Evolutionary conservation across 768 basidiomycete species (phyloP).

Genomic region (Pisolithus albus): DNA sequence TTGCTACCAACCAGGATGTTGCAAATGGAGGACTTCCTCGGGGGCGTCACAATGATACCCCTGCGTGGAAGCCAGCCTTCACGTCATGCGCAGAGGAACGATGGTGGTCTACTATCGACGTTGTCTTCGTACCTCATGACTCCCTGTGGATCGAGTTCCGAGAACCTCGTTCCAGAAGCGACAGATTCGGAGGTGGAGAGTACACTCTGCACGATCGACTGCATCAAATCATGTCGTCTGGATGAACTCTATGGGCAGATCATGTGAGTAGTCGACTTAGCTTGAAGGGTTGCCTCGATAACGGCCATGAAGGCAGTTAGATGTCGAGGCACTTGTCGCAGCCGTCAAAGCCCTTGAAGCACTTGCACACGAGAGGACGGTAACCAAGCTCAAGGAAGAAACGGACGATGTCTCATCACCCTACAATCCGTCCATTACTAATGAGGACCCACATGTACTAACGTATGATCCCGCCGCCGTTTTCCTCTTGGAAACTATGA

Average conservation of each 20-base stretch:
- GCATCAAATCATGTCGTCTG: constrained; percentile 85
- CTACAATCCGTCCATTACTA: constrained; percentile 25
- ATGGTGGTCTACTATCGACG: constrained; percentile 90
- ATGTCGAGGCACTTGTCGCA: constrained; percentile 72
- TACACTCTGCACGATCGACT: constrained; percentile 92
- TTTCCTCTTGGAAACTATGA: constrained; percentile 91
- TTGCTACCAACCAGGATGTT: constrained; percentile 85
- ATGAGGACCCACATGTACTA: constrained; percentile 47
- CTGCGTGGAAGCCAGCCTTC: constrained; percentile 68
- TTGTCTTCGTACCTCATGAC: constrained; percentile 96
- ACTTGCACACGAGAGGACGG: constrained; percentile 83
- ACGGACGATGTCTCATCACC: constrained; percentile 48
- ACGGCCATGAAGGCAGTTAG: constrained; percentile 55
- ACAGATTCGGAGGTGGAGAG: constrained; percentile 89
- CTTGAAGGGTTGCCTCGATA: neutral
- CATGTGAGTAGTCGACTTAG: constrained; percentile 49
- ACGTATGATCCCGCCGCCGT: constrained; percentile 95
- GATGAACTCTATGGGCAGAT: constrained; percentile 95
- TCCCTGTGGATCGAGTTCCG: constrained; percentile 73
- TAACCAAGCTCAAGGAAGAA: constrained; percentile 67
- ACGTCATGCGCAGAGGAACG: constrained; percentile 55
- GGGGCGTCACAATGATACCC: constrained; percentile 90
- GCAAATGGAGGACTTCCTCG: constrained; percentile 97
- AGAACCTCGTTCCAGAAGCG: constrained; percentile 78
- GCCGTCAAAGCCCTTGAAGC: constrained; percentile 83